Percentiles rank a stretch among this genome's conserved stretches.
phyloP scores from a whole-genome alignment of 2,329 filamentous ascomycete genomes.

The Alternaria metachromatica region DNA sequence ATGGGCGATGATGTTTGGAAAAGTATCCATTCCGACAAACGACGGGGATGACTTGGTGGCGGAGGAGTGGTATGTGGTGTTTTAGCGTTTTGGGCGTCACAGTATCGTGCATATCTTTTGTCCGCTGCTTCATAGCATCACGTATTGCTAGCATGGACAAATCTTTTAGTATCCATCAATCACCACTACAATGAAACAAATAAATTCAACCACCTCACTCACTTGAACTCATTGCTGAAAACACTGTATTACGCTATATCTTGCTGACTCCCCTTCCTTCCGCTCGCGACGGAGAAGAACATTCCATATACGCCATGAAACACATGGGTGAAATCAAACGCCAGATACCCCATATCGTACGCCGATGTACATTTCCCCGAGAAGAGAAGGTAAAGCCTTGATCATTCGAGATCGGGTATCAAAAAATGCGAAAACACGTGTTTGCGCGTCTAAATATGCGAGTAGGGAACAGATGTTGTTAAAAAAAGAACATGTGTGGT shows the following conservation, averaged over 20 bases:
- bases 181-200: no score
- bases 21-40: not conserved
- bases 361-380: not conserved
- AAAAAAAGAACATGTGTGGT: not conserved
- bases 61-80: not conserved
- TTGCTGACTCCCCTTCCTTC: not conserved
- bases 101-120: not conserved
- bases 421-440: conserved; percentile 2
- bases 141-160: not conserved
- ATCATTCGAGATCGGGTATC: conserved; percentile 16
- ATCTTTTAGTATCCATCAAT: not conserved
- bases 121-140: not conserved
- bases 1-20: not conserved
- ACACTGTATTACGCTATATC: not conserved
- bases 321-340: not conserved
- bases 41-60: not conserved
- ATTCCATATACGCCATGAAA: not conserved
- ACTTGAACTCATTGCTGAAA: not conserved
- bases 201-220: not conserved
- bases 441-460: not conserved
- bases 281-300: not conserved
- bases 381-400: not conserved
- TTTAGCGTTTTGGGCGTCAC: not conserved
- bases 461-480: not conserved
- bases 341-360: not conserved